Evolutionary conservation across 495 filamentous ascomycete genomes (phyloP).

Genomic region (Penicillium mononematosum): DNA sequence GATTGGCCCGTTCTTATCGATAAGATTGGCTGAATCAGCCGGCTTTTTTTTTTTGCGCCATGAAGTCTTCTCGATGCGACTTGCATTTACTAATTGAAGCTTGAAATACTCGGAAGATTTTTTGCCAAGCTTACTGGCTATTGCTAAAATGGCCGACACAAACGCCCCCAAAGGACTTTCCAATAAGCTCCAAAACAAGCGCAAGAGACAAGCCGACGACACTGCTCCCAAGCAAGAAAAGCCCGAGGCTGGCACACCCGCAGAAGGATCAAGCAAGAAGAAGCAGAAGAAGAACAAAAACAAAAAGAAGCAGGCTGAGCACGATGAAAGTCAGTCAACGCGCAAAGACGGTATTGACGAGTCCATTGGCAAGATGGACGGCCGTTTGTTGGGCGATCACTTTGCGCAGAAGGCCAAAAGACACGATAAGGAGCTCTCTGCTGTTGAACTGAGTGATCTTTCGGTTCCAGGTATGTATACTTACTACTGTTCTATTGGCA

Average conservation of each 20-base stretch:
- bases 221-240: conserved; percentile 22
- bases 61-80: conserved; percentile 8
- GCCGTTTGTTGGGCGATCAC: conserved; percentile 79
- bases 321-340: conserved; percentile 56
- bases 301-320: conserved; percentile 47
- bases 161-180: conserved; percentile 29
- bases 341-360: conserved; percentile 70
- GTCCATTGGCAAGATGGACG: conserved; percentile 79
- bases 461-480: conserved; percentile 69
- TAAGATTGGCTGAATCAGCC: conserved; percentile 37
- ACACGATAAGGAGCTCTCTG: conserved; percentile 76
- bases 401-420: conserved; percentile 72
- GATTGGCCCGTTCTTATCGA: conserved; percentile 37
- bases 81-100: conserved; percentile 9
- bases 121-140: background rate
- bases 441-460: conserved; percentile 78
- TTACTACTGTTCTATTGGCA: background rate
- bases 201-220: conserved; percentile 52
- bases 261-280: conserved; percentile 38
- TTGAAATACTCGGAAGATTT: background rate
- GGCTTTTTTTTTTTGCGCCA: conserved; percentile 27
- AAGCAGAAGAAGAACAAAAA: conserved; percentile 55
- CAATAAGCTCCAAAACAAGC: conserved; percentile 48
- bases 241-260: conserved; percentile 26
- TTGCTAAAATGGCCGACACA: conserved; percentile 24